Evolutionary conservation across 768 basidiomycete genomes (phyloP), one percentile per base, ranked within the genome.

Genomic region (Hypholoma fasciculare): DNA sequence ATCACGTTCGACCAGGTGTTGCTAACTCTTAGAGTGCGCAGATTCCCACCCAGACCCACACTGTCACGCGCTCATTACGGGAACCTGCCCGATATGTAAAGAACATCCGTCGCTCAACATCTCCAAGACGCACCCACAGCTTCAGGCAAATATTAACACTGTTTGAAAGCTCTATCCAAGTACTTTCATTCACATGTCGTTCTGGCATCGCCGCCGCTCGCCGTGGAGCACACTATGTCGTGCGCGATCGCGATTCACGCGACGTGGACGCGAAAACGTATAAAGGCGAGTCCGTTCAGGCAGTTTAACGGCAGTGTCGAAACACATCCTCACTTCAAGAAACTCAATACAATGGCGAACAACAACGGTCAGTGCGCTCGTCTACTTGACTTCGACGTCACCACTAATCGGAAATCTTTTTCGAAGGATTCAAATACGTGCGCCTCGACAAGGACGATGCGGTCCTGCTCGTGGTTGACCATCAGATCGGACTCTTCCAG

Each of bases 401-500:
- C 34, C 34, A 8, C 19, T 23, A 14, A 26, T 27, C 1, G 6
- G 4, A 1, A 26, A 11, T n/a, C 5, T 5, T 3, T 1, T 49
- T 49, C 12, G 11, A 17, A 49, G 48, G 48, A 14, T 49, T 27
- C 48, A n/a, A 27, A 27, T 49, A 49, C 23, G 62, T 62, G 27
- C 63, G 66, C 27, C 67, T 82, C 62, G 71, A 81, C 75, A 81
- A 80, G 65, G 67, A 76, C 65, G 63, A 82, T 39, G 71, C 66
- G 5, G 66, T 74, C 37, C 69, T 81, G n/a, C 66, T 82, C 43
- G 70, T 82, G 52, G 73, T 82, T 48, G 81, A 82, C 68, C 78
- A 78, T 61, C 80, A 82, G 60, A 66, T 79, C 39, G 80, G 81
- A 16, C 64, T 82, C 7, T 81, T 76, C 68, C 74, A 78, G 59